A percentile compares a stretch with the other conserved stretches of the same genome.
These are phyloP conservation scores for Helicocarpus griseus DNA, from an alignment of 2,329 filamentous ascomycete species.

Conservation along the genomic window DNA sequence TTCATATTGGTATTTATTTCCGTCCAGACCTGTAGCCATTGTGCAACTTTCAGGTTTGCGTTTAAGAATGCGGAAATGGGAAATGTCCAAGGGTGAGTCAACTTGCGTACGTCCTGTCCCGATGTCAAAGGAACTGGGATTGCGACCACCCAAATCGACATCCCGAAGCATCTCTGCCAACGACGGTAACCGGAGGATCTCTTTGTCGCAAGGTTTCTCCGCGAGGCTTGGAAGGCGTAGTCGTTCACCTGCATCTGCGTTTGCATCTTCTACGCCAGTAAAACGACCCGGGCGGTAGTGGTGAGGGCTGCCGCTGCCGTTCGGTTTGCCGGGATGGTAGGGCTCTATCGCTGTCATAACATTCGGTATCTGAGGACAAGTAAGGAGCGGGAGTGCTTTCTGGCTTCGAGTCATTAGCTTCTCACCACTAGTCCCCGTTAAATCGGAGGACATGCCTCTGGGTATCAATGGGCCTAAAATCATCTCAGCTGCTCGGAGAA, in stretches of 20 bases:
- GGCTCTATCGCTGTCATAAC: neutral
- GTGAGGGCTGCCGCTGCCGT: too few relatives aligned
- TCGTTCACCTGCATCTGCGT: neutral
- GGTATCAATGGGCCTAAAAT: conserved; percentile 3
- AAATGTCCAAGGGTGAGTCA: neutral
- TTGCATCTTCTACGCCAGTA: too few relatives aligned
- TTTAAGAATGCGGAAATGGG: neutral
- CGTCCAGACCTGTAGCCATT: neutral
- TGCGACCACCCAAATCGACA: neutral
- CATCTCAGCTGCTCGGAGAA: neutral
- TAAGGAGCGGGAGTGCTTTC: neutral
- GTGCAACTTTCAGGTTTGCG: neutral
- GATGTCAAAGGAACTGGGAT: neutral
- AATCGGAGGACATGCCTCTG: neutral
- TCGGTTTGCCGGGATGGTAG: too few relatives aligned
- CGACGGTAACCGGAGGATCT: neutral
- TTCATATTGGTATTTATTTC: neutral
- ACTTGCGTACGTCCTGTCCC: neutral
- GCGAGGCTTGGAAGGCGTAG: neutral
- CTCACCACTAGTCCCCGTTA: neutral
- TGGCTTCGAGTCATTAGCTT: neutral
- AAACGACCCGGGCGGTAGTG: too few relatives aligned
- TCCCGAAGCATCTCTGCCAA: neutral
- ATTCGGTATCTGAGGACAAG: too few relatives aligned
- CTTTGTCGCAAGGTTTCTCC: neutral